Conservation (phyloP, 176 grass and related monocot genomes). For the Rhynchospora tenuis region DNA sequence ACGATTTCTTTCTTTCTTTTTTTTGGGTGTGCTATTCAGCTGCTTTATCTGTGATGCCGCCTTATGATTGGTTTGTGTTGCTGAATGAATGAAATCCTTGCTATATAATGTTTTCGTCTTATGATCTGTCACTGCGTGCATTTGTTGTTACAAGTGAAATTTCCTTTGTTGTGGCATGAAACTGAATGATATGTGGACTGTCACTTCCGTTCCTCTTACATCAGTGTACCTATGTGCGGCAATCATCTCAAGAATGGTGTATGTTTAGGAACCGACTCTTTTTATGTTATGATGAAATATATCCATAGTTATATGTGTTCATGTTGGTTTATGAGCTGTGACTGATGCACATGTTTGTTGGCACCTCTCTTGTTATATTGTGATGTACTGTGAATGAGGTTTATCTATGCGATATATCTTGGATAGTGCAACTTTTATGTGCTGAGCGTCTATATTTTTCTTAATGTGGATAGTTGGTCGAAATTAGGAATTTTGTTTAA, state of each 20-base stretch:
- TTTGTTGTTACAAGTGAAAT: conserved; percentile 5
- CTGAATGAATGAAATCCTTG: conserved; percentile 10
- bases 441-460: neutral
- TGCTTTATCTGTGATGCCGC: neutral
- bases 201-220: neutral
- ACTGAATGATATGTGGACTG: conserved; percentile 9
- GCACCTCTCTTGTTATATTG: neutral
- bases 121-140: neutral
- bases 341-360: neutral
- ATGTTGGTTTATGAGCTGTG: neutral
- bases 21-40: neutral
- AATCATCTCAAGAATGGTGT: neutral
- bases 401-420: conserved; percentile 2
- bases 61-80: neutral
- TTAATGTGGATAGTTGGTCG: neutral
- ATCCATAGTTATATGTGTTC: neutral
- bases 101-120: neutral
- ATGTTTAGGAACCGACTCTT: neutral
- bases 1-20: neutral
- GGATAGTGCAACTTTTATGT: conserved; percentile 8
- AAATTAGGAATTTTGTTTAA: neutral
- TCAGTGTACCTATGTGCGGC: neutral
- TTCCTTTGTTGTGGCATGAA: conserved; percentile 12
- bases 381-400: neutral
- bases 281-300: neutral